Conservation (phyloP, 495 filamentous ascomycete genomes). For the Trichoderma reesei region DNA sequence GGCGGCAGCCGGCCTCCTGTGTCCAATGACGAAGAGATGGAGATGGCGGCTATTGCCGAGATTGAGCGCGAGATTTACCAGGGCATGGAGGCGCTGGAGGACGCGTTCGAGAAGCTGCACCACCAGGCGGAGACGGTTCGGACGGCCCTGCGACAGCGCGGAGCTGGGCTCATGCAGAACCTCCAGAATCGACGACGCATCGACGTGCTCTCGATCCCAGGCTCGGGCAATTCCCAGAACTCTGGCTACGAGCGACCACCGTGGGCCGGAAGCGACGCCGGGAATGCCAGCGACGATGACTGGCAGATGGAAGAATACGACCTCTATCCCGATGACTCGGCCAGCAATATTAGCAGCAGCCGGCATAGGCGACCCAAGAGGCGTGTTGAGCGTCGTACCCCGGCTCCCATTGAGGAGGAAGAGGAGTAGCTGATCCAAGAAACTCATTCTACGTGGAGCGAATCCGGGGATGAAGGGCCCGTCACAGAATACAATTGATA, state of each 20-base stretch:
- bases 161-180: conserved; percentile 67
- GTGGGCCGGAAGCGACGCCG: conserved; percentile 45
- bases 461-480: background rate
- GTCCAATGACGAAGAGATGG: conserved; percentile 85
- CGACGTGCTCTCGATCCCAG: conserved; percentile 33
- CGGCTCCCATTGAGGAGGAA: conserved; percentile 79
- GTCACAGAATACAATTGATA: background rate
- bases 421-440: conserved; percentile 36
- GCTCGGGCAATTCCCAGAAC: conserved; percentile 23
- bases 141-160: conserved; percentile 64
- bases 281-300: conserved; percentile 44
- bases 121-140: conserved; percentile 74
- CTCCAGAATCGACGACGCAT: conserved; percentile 57
- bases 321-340: conserved; percentile 62
- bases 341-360: conserved; percentile 79
- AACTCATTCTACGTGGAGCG: background rate
- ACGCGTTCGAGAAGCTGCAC: conserved; percentile 90
- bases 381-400: conserved; percentile 65
- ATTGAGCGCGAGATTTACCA: conserved; percentile 88
- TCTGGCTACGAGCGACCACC: conserved; percentile 28
- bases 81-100: conserved; percentile 89
- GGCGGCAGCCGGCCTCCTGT: conserved; percentile 42
- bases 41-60: conserved; percentile 80
- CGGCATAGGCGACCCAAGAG: conserved; percentile 60
- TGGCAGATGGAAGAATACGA: conserved; percentile 53